phyloP scores from a whole-genome alignment of 2,329 filamentous ascomycete species.

The Cadophora gregata region DNA sequence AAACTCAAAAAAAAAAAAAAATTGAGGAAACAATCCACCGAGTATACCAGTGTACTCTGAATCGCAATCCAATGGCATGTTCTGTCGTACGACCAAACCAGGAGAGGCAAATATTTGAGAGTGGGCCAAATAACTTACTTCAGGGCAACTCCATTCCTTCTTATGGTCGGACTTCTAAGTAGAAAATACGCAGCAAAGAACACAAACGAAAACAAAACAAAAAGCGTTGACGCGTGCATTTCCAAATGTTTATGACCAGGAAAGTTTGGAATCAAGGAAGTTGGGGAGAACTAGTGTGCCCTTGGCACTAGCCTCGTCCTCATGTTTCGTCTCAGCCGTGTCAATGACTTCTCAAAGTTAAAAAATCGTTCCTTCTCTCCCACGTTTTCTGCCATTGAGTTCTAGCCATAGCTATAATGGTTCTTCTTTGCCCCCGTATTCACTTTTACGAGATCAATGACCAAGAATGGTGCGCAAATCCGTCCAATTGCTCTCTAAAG shows the following conservation, averaged over 20 bases:
- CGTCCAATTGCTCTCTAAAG: conserved; percentile 7
- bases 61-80: background rate
- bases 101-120: no score
- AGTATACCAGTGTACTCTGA: background rate
- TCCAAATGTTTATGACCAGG: conserved; percentile 5
- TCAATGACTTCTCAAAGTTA: background rate
- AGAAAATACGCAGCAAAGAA: conserved; percentile 27
- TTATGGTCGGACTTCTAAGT: conserved; percentile 36
- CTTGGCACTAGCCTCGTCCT: conserved; percentile 34
- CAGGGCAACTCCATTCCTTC: conserved; percentile 39
- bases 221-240: conserved; percentile 37
- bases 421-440: conserved; percentile 60
- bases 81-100: background rate
- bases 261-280: background rate
- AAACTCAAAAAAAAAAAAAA: background rate
- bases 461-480: conserved; percentile 61
- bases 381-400: conserved; percentile 12
- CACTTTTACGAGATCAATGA: conserved; percentile 74
- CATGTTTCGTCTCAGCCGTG: conserved; percentile 32
- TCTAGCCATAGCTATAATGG: conserved; percentile 45
- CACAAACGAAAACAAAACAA: conserved; percentile 25
- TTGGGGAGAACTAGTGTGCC: background rate
- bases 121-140: conserved; percentile 36
- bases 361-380: conserved; percentile 16
- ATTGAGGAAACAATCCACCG: background rate